These are phyloP conservation scores for Hortiboletus flavorubellus DNA, from an alignment of 768 basidiomycete genomes.

Conservation along the genomic window DNA sequence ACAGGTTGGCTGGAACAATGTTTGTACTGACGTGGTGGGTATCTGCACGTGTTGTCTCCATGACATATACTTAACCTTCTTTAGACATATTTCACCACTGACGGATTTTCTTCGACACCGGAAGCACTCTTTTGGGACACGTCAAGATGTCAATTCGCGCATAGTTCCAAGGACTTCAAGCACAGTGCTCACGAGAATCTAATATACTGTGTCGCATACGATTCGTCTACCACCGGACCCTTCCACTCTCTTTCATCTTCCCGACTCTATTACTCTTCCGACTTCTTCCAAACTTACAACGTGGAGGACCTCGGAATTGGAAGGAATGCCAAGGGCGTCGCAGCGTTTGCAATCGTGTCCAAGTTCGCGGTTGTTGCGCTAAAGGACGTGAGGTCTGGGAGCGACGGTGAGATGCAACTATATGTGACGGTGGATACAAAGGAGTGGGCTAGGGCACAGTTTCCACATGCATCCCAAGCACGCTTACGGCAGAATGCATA, in stretches of 20 bases:
- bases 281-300: slow-evolving; percentile 70
- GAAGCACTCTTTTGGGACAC: slow-evolving; percentile 66
- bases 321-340: slow-evolving; percentile 82
- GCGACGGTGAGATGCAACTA: slow-evolving; percentile 70
- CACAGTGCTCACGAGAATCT: slow-evolving; percentile 70
- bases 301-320: slow-evolving; percentile 85
- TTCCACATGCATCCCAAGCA: slow-evolving; percentile 85
- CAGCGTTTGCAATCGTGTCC: slow-evolving; percentile 89
- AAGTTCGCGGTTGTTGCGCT: slow-evolving; percentile 92
- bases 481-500: slow-evolving; percentile 88
- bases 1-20: slow-evolving; percentile 45
- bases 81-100: slow-evolving; percentile 86
- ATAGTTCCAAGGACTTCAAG: slow-evolving; percentile 80
- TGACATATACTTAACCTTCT: slow-evolving; percentile 8
- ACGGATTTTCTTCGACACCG: slow-evolving; percentile 67
- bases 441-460: slow-evolving; percentile 84
- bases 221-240: slow-evolving; percentile 45
- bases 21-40: slow-evolving; percentile 71
- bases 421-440: slow-evolving; percentile 85
- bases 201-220: slow-evolving; percentile 89
- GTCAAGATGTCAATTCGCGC: slow-evolving; percentile 83
- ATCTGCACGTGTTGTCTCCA: neutral
- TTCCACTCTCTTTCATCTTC: slow-evolving; percentile 50
- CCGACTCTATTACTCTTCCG: slow-evolving; percentile 77
- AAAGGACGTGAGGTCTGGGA: slow-evolving; percentile 57